These are phyloP conservation scores for Microbotryum silenes-acaulis DNA, from an alignment of 1,284 basidiomycete genomes.

Conservation along the genomic window DNA sequence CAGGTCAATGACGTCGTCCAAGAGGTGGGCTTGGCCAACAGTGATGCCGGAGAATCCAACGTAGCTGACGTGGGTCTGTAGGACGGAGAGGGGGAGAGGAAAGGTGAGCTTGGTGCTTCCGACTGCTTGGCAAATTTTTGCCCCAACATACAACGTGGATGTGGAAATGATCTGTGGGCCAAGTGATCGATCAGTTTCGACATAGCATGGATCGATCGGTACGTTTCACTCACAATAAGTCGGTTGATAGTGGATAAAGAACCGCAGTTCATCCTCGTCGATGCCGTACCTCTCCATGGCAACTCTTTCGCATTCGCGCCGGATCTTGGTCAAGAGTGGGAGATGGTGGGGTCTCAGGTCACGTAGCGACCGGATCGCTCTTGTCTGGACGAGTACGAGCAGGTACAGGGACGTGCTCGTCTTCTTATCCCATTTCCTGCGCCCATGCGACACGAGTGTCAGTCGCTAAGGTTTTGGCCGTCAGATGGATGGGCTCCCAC, in stretches of 20 bases:
- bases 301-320: conserved; percentile 49
- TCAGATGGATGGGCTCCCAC: conserved; percentile 49
- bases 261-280: conserved; percentile 53
- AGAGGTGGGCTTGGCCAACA: conserved; percentile 83
- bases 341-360: conserved; percentile 59
- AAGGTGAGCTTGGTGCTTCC: too few species aligned
- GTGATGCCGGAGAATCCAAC: conserved; percentile 58
- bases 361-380: conserved; percentile 38
- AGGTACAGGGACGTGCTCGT: conserved; percentile 49
- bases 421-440: conserved; percentile 60
- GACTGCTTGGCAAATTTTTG: too few species aligned
- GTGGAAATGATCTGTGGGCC: conserved; percentile 73
- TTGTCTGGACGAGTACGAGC: conserved; percentile 35
- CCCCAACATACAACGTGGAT: conserved; percentile 66
- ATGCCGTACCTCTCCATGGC: conserved; percentile 59
- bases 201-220: background rate
- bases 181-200: background rate
- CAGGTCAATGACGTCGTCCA: conserved; percentile 73
- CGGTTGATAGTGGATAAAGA: conserved; percentile 93
- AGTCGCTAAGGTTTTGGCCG: background rate
- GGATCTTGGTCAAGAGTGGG: conserved; percentile 60
- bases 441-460: background rate
- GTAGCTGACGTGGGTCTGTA: conserved; percentile 51
- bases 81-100: background rate
- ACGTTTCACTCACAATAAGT: conserved; percentile 67